Conservation (phyloP, 208 protist genomes). For the Wallacemonas sp. region DNA sequence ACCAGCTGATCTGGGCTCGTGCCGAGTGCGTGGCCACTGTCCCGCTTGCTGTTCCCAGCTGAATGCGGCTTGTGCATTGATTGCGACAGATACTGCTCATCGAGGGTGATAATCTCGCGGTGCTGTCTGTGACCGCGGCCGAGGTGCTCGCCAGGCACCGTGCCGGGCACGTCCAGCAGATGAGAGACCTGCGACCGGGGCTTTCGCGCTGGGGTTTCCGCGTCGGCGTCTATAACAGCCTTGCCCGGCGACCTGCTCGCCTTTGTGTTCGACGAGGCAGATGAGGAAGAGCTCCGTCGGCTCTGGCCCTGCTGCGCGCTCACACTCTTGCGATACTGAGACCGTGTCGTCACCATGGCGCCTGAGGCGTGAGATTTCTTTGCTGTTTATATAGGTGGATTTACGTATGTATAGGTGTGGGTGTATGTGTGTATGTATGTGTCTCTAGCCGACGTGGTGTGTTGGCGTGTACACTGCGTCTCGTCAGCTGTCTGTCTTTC, state of each 20-base stretch:
- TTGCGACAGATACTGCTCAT: conserved; percentile 45
- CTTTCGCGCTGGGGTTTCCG: background rate
- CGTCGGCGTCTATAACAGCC: background rate
- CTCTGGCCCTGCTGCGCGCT: background rate
- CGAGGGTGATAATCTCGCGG: conserved; percentile 27
- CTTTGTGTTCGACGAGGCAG: background rate
- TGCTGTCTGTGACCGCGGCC: conserved; percentile 64
- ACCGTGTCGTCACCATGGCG: conserved; percentile 40
- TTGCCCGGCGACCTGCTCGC: too few species aligned
- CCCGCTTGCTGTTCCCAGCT: background rate
- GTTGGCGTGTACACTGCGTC: too few species aligned
- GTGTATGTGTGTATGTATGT: background rate
- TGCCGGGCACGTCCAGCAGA: background rate
- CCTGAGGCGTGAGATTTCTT: too few species aligned
- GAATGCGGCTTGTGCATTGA: background rate
- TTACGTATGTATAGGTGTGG: background rate
- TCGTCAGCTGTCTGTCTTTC: too few species aligned
- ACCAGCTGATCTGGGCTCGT: conserved; percentile 11
- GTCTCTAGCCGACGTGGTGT: background rate
- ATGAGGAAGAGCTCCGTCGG: background rate
- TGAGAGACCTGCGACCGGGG: background rate
- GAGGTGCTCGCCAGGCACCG: conserved; percentile 27
- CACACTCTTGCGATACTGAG: conserved; percentile 10
- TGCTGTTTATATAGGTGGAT: background rate
- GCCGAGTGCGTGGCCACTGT: background rate